Conservation (phyloP, 2,329 filamentous ascomycete genomes). For the Aspergillus oerlinghausenensis region DNA sequence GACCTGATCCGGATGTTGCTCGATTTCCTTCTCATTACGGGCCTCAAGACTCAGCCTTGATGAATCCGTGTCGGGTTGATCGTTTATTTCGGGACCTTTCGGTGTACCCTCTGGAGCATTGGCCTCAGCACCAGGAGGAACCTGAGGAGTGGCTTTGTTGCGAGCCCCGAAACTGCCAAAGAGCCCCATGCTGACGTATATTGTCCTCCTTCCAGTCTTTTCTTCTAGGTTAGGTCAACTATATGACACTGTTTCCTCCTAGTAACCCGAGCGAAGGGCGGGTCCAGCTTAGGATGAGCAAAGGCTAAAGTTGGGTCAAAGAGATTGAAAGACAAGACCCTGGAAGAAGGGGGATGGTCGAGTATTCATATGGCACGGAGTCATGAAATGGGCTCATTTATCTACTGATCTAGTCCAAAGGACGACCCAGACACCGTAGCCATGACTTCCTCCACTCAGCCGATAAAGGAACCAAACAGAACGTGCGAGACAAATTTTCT, state of each 20-base stretch:
- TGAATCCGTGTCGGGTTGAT: conserved; percentile 13
- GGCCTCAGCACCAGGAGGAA: background rate
- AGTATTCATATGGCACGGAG: background rate
- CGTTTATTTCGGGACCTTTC: background rate
- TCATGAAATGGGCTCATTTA: background rate
- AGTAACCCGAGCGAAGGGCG: background rate
- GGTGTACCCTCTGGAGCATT: background rate
- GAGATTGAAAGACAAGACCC: background rate
- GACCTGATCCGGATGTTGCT: conserved; percentile 18
- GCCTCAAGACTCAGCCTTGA: conserved; percentile 22
- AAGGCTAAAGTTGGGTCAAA: background rate
- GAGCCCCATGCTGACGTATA: background rate
- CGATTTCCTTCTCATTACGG: conserved; percentile 26
- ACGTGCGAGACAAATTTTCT: background rate
- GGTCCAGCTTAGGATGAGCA: background rate
- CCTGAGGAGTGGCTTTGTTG: background rate
- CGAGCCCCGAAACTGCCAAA: background rate
- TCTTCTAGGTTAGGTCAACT: background rate
- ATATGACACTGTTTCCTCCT: background rate
- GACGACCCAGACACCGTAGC: no score
- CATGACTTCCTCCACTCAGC: background rate
- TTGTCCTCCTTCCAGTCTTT: background rate
- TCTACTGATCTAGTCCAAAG: background rate
- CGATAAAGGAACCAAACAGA: background rate
- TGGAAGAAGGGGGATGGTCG: background rate